These are phyloP conservation scores for Linum usitatissimum DNA, from an alignment of 345 rosid genomes.

Conservation along the genomic window DNA sequence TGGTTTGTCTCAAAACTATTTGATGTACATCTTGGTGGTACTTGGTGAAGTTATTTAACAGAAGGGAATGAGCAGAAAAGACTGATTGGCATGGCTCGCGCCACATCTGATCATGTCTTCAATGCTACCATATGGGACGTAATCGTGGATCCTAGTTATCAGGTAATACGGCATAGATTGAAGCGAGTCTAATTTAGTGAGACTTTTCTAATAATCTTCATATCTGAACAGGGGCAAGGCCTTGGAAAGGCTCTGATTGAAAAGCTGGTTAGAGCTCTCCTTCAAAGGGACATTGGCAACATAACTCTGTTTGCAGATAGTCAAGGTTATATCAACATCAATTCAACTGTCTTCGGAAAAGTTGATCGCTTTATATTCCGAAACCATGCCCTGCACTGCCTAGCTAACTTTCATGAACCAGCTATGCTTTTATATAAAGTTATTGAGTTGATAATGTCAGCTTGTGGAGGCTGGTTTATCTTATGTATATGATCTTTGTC, in stretches of 20 bases:
- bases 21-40: conserved; percentile 79
- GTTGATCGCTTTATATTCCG: background rate
- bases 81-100: conserved; percentile 98
- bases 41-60: conserved; percentile 91
- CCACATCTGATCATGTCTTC: conserved; percentile 95
- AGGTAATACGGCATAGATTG: conserved; percentile 30
- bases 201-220: conserved; percentile 10
- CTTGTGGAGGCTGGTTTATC: conserved; percentile 1
- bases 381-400: too few relatives aligned
- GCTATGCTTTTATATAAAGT: too few relatives aligned
- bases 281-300: conserved; percentile 87
- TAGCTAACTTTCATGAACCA: too few relatives aligned
- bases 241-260: conserved; percentile 88
- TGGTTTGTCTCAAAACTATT: conserved; percentile 32
- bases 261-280: conserved; percentile 72
- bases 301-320: conserved; percentile 98
- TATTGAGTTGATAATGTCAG: background rate
- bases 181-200: conserved; percentile 1
- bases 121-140: conserved; percentile 99
- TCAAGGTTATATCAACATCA: conserved; percentile 41
- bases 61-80: conserved; percentile 56
- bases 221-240: conserved; percentile 68
- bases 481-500: conserved; percentile 6
- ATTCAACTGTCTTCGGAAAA: background rate
- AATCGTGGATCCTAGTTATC: conserved; percentile 90